A percentile compares a stretch with the other conserved stretches of the same genome.
Evolutionary conservation across 805 yeast species (phyloP).

Genomic region (Vanderwaltozyma polyspora): DNA sequence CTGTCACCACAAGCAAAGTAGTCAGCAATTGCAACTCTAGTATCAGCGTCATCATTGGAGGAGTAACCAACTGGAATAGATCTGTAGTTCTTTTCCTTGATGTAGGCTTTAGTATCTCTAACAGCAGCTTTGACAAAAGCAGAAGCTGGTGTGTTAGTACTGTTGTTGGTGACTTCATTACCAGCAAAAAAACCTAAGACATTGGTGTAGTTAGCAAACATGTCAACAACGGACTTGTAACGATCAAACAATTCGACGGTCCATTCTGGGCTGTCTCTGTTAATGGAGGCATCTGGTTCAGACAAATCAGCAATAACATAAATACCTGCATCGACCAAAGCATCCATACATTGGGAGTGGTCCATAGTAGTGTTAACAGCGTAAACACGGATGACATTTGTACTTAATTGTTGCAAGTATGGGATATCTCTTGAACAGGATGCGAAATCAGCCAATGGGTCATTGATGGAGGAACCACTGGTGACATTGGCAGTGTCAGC

Average conservation of each 20-base stretch:
- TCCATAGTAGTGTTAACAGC: conserved; percentile 55
- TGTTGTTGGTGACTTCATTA: conserved; percentile 68
- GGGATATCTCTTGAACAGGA: conserved; percentile 68
- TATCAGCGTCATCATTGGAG: conserved; percentile 60
- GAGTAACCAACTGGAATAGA: conserved; percentile 72
- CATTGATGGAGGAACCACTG: conserved; percentile 38
- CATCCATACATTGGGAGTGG: conserved; percentile 58
- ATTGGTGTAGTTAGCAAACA: conserved; percentile 58
- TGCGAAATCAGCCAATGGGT: conserved; percentile 55
- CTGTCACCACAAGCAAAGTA: conserved; percentile 66
- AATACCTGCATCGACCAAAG: conserved; percentile 63
- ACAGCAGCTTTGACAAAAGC: conserved; percentile 77
- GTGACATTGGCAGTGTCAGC: conserved; percentile 47
- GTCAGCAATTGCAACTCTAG: conserved; percentile 59
- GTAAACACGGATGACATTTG: conserved; percentile 68
- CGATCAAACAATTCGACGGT: conserved; percentile 48
- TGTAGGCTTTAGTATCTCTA: conserved; percentile 65
- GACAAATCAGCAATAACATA: conserved; percentile 73
- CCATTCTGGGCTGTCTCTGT: conserved; percentile 58
- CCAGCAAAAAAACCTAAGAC: conserved; percentile 78
- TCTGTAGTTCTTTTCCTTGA: conserved; percentile 50
- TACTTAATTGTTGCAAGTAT: conserved; percentile 46
- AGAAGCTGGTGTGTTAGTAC: conserved; percentile 59
- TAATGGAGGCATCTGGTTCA: conserved; percentile 51
- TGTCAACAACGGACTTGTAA: conserved; percentile 60